These are phyloP conservation scores for Plasmodium sp. DNA, from an alignment of 169 alveolate genomes.

Conservation along the genomic window DNA sequence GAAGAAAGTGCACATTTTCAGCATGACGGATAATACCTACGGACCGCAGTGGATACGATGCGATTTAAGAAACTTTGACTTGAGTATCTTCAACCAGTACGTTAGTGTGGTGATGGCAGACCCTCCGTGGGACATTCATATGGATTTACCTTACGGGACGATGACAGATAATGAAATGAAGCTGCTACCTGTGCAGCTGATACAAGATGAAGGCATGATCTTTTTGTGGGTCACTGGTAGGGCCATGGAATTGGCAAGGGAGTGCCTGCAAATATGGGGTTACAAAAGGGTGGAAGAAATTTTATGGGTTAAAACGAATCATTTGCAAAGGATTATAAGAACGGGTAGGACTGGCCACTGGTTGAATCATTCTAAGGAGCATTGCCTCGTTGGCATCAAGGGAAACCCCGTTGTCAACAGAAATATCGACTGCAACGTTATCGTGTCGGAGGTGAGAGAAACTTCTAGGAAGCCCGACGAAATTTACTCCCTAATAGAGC, in stretches of 20 bases:
- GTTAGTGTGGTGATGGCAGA: constrained; percentile 96
- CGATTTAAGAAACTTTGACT: constrained; percentile 90
- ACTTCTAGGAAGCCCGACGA: constrained; percentile 97
- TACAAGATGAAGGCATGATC: constrained; percentile 94
- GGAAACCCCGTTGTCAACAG: constrained; percentile 89
- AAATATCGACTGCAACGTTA: constrained; percentile 94
- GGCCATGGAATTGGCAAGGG: constrained; percentile 95
- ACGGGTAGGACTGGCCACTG: constrained; percentile 98
- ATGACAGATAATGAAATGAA: constrained; percentile 95
- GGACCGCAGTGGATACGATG: constrained; percentile 90
- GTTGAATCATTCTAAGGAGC: constrained; percentile 96
- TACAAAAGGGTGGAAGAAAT: constrained; percentile 95
- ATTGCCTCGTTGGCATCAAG: constrained; percentile 92
- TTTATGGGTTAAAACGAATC: constrained; percentile 96
- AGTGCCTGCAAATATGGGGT: constrained; percentile 94
- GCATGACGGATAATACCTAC: constrained; percentile 24
- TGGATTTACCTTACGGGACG: constrained; percentile 96
- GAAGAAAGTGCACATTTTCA: constrained; percentile 10
- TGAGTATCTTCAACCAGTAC: constrained; percentile 89
- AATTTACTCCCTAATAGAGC: constrained; percentile 92
- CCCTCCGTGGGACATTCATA: constrained; percentile 98
- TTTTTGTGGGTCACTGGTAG: constrained; percentile 98
- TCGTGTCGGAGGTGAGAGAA: constrained; percentile 96
- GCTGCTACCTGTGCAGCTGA: constrained; percentile 88
- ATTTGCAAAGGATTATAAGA: constrained; percentile 94